Evolutionary conservation across 2,329 filamentous ascomycete genomes (phyloP).

Genomic region (Davidsoniella australis): DNA sequence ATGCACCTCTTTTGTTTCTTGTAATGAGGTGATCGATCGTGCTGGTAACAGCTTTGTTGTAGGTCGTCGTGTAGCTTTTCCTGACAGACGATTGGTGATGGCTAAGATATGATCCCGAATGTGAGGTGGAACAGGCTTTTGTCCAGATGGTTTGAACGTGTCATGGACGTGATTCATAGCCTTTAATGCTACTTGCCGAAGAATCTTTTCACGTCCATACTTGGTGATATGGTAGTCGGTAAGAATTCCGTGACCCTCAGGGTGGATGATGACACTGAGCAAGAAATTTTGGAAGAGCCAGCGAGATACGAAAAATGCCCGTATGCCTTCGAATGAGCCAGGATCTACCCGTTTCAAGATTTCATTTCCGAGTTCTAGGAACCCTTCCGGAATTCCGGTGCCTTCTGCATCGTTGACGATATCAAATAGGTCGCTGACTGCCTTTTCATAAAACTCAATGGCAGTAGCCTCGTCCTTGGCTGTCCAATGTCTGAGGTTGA

Average conservation of each 20-base stretch:
- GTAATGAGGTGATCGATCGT: constrained; percentile 52
- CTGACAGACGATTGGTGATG: constrained; percentile 48
- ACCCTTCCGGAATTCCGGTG: constrained; percentile 71
- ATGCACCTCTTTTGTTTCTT: constrained; percentile 63
- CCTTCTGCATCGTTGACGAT: constrained; percentile 71
- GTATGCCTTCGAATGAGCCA: constrained; percentile 55
- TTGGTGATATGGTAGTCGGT: constrained; percentile 85
- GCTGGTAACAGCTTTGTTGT: constrained; percentile 49
- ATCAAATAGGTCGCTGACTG: constrained; percentile 66
- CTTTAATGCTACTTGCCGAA: constrained; percentile 63
- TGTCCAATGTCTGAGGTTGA: constrained; percentile 56
- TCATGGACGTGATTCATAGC: constrained; percentile 67
- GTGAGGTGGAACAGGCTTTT: constrained; percentile 40
- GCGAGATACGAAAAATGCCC: constrained; percentile 71
- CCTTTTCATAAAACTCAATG: constrained; percentile 75
- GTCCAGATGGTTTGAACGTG: constrained; percentile 36
- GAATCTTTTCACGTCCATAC: constrained; percentile 67
- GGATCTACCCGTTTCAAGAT: constrained; percentile 62
- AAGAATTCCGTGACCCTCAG: constrained; percentile 66
- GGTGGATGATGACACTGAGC: constrained; percentile 67
- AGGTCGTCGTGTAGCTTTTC: constrained; percentile 30
- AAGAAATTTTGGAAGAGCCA: constrained; percentile 89
- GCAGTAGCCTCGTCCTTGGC: constrained; percentile 66
- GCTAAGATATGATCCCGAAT: constrained; percentile 55
- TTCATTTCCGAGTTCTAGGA: constrained; percentile 69